These are phyloP conservation scores for Elaeis oleifera DNA, from an alignment of 202 grass and related monocot genomes.

Conservation along the genomic window DNA sequence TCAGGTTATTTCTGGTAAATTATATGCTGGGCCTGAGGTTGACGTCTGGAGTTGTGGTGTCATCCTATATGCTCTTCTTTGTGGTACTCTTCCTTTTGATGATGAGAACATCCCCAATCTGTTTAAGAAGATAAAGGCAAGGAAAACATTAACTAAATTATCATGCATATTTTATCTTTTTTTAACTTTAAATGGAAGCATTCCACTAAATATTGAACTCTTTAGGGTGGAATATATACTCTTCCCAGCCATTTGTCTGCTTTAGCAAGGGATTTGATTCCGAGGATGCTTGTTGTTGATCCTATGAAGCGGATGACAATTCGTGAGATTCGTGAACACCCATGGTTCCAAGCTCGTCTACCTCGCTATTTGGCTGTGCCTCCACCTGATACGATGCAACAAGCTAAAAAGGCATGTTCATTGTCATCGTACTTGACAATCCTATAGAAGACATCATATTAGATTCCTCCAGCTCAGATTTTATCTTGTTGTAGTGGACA, in stretches of 20 bases:
- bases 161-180: too few relatives aligned
- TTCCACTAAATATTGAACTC: background rate
- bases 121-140: conserved; percentile 98
- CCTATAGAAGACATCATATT: too few relatives aligned
- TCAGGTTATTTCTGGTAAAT: conserved; percentile 92
- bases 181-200: too few relatives aligned
- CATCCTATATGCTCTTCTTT: conserved; percentile 94
- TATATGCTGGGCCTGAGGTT: conserved; percentile 92
- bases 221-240: conserved; percentile 87
- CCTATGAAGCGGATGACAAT: conserved; percentile 97
- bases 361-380: conserved; percentile 88
- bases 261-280: conserved; percentile 79
- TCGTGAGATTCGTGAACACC: conserved; percentile 75
- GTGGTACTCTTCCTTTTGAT: conserved; percentile 94
- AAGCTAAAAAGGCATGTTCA: conserved; percentile 81
- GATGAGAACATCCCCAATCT: conserved; percentile 96
- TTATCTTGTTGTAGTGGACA: too few relatives aligned
- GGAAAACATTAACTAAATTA: conserved; percentile 3
- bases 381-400: conserved; percentile 70
- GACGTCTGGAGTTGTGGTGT: conserved; percentile 98
- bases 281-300: conserved; percentile 87
- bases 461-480: background rate
- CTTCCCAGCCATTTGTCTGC: conserved; percentile 90
- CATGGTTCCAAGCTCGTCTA: conserved; percentile 70
- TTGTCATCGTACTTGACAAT: background rate